Evolutionary conservation across 1,284 basidiomycete species (phyloP), one percentile per base, ranked within the genome.

Genomic region (Apiotrichum sp.): DNA sequence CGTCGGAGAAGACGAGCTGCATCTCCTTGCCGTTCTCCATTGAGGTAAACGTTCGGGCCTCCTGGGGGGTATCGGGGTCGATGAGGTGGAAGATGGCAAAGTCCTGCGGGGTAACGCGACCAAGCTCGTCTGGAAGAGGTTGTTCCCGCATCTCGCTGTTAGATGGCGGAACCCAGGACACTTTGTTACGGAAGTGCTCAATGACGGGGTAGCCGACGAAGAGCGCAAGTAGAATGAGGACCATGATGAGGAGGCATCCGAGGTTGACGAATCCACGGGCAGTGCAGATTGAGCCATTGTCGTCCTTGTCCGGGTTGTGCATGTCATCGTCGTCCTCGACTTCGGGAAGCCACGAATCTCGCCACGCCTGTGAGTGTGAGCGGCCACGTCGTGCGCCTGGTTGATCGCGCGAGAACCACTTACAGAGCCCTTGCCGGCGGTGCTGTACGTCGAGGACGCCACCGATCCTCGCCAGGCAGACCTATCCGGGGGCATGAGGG

Each of bases 171-270:
- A 22, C 22, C 22, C 22, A 22, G 22, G 22, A 22, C 22, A 22
- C 22, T 22, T 22, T 22, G 22, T 22, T 22, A 22, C 22, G 22
- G 4, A 73, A 68, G 58, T 80, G 85, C 22, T 76, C 75, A 64
- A 89, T 68, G 65, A 93, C 83, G 2, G 90, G 90, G 66, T 89
- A 92, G 43, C 84, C 83, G 31, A 86, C 82, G 71, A 93, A 93
- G 7, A 93, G 81, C 53, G 73, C 73, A 7, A 86, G 69, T 48
- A 86, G 77, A 9, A 80, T 82, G 3, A 81, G 51, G 42, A 79
- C 77, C 8, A 92, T 80, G 34, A 91, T 48, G 16, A 84, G 52
- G 8, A 92, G 77, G 71, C 87, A 90, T 8, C 89, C 89, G 3
- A 91, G 75, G 73, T 92, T 92, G 47, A 80, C 75, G 7, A 89